A percentile compares a stretch with the other conserved stretches of the same genome.
These are phyloP conservation scores for Penicillium waksmanii DNA, from an alignment of 495 filamentous ascomycete genomes.

Conservation along the genomic window DNA sequence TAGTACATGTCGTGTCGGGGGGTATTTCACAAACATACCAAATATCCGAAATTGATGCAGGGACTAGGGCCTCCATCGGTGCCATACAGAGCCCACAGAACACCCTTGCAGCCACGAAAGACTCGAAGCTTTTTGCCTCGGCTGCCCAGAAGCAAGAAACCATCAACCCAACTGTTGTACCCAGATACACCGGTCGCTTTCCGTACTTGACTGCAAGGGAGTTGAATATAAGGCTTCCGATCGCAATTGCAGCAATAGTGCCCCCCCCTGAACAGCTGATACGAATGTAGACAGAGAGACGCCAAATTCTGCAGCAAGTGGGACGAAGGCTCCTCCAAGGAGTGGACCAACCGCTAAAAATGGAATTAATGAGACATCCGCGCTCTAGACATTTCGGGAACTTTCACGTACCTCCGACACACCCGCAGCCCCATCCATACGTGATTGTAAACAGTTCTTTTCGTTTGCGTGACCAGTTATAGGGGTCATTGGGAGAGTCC, in stretches of 20 bases:
- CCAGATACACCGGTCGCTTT: constrained; percentile 63
- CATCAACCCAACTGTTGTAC: constrained; percentile 61
- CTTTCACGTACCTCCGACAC: constrained; percentile 39
- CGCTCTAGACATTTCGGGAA: neutral
- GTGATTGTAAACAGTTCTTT: constrained; percentile 44
- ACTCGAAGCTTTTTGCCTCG: constrained; percentile 55
- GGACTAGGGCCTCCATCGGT: constrained; percentile 35
- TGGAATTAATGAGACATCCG: neutral
- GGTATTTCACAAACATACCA: constrained; percentile 13
- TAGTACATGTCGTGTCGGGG: neutral
- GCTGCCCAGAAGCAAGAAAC: constrained; percentile 64
- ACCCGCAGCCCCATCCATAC: constrained; percentile 41
- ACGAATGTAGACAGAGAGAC: constrained; percentile 39
- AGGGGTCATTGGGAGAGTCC: constrained; percentile 51
- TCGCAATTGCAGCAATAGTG: constrained; percentile 46
- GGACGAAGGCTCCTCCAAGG: constrained; percentile 37
- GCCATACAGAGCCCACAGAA: constrained; percentile 40
- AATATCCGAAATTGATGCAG: constrained; percentile 35
- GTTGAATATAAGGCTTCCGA: constrained; percentile 62
- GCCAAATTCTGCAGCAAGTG: constrained; percentile 39
- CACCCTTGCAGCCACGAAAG: constrained; percentile 57
- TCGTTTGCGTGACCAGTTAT: constrained; percentile 51
- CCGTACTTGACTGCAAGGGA: constrained; percentile 67
- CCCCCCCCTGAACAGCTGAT: constrained; percentile 36
- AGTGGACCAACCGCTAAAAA: constrained; percentile 42